Percentiles rank a stretch among this genome's conserved stretches.
phyloP scores from a whole-genome alignment of 352 stramenopile species.

The Pythium graminicola region DNA sequence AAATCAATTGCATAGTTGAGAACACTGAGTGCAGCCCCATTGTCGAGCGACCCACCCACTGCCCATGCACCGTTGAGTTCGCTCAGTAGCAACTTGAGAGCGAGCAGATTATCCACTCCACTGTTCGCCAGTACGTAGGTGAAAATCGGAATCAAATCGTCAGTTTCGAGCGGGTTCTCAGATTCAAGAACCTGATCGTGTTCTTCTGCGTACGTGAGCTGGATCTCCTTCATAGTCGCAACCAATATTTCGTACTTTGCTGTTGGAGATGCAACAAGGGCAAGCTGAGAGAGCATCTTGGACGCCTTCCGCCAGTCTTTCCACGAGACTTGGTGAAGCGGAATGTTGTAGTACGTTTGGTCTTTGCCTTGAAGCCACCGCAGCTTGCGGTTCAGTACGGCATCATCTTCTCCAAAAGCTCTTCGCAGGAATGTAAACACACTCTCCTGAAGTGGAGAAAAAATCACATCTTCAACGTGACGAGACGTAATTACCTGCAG shows the following conservation, averaged over 20 bases:
- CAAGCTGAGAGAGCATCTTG: conserved; percentile 59
- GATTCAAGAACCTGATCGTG: conserved; percentile 47
- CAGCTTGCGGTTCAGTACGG: conserved; percentile 74
- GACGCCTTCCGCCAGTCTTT: conserved; percentile 80
- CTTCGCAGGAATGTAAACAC: conserved; percentile 54
- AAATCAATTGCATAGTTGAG: conserved; percentile 79
- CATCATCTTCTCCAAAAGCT: conserved; percentile 67
- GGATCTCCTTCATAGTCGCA: conserved; percentile 68
- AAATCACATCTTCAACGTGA: conserved; percentile 81
- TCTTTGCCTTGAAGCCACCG: conserved; percentile 88
- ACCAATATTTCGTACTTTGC: conserved; percentile 78
- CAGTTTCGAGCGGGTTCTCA: conserved; percentile 54
- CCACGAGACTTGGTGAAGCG: conserved; percentile 71
- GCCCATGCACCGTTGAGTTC: conserved; percentile 71
- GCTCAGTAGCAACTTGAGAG: conserved; percentile 66
- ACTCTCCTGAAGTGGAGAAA: conserved; percentile 52
- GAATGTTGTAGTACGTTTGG: conserved; percentile 87
- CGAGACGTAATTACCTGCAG: conserved; percentile 54
- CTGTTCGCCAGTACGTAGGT: conserved; percentile 87
- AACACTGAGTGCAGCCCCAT: conserved; percentile 61
- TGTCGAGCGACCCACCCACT: conserved; percentile 48
- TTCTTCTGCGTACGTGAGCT: conserved; percentile 68
- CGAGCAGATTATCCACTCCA: conserved; percentile 75
- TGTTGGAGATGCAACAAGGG: conserved; percentile 41
- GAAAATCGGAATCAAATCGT: conserved; percentile 87